Base-by-base conservation (phyloP, 1,284 basidiomycete genomes). In the Vanrija sp. region DNA sequence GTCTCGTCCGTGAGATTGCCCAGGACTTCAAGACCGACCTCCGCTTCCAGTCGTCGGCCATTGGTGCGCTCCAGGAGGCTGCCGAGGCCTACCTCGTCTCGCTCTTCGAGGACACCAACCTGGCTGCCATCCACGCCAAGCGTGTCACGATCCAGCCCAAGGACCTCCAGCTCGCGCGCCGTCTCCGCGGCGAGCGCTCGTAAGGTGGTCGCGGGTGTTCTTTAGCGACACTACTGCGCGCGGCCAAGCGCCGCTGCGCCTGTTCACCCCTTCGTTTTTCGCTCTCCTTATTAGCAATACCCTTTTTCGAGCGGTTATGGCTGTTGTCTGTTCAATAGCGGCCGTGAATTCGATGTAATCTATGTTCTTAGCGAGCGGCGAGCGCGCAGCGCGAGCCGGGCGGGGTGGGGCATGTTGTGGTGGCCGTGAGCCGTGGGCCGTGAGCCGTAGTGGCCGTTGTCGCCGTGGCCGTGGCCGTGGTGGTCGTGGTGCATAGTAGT, bases 51-150 rank as follows among this genome's bases (percentile, higher is more conserved):
- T 90, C 88, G 25, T 90, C 88, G 24, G 90, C 90, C 57, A 87
- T 94, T 63, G 85, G 88, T 80, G 90, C 88, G 47, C 82, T 94
- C 51, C 89, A 93, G 78, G 89, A 93, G 79, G 88, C 89, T 35
- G 83, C 88, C 50, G 90, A 94, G 79, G 90, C 89, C 20, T 93
- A 94, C 82, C 88, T 92, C 66, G 89, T 93, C 77, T 89, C 87
- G 20, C 81, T 92, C 65, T 94, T 95, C 75, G 59, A 61, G 59
- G 59, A 61, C 59, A 76, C 89, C 71, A 91, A 91, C 83, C 84
- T 91, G 80, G 89, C 89, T 68, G 90, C 89, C 61, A 93, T 93
- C 77, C 87, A 89, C 79, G 87, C 89, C 64, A 90, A 90, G 84
- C 86, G 89, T 79, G 89, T 92, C 59, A 85, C 83, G 49, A 85